phyloP scores from a whole-genome alignment of 139 green algal genomes.

The Bryopsis sp. region DNA sequence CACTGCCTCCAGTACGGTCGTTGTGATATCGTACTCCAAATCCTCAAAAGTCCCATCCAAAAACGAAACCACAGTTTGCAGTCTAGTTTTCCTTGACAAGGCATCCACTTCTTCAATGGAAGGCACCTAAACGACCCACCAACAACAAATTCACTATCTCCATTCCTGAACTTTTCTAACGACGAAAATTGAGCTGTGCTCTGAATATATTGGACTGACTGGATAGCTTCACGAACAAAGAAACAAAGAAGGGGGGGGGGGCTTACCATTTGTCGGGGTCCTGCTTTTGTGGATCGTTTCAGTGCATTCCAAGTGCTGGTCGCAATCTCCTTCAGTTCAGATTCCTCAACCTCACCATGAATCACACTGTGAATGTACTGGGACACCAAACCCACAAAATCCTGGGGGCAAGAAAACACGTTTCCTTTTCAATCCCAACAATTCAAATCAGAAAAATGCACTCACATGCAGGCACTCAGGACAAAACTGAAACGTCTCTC shows the following conservation, averaged over 20 bases:
- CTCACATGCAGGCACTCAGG: no score
- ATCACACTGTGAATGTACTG: constrained; percentile 75
- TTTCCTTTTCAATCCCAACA: no score
- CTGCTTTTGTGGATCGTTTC: constrained; percentile 82
- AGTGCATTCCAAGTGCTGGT: constrained; percentile 66
- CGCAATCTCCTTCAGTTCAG: constrained; percentile 25
- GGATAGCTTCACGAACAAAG: not conserved
- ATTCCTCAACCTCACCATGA: constrained; percentile 36
- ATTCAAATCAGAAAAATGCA: no score
- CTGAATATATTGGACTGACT: not conserved
- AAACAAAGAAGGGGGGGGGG: not conserved
- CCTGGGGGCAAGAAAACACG: no score
- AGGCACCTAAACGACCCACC: constrained; percentile 44
- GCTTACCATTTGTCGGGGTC: constrained; percentile 68
- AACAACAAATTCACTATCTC: no score
- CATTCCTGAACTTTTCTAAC: not conserved
- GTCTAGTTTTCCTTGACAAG: constrained; percentile 42
- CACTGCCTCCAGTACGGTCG: constrained; percentile 79
- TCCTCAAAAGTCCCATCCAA: constrained; percentile 98
- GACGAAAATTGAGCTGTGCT: not conserved
- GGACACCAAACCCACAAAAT: constrained; percentile 78
- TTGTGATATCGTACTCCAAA: constrained; percentile 80
- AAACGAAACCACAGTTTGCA: constrained; percentile 86
- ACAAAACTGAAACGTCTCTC: no score
- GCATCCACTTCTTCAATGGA: constrained; percentile 81